Conservation (phyloP, 176 grass and related monocot species). For the Aegilops longissima region DNA sequence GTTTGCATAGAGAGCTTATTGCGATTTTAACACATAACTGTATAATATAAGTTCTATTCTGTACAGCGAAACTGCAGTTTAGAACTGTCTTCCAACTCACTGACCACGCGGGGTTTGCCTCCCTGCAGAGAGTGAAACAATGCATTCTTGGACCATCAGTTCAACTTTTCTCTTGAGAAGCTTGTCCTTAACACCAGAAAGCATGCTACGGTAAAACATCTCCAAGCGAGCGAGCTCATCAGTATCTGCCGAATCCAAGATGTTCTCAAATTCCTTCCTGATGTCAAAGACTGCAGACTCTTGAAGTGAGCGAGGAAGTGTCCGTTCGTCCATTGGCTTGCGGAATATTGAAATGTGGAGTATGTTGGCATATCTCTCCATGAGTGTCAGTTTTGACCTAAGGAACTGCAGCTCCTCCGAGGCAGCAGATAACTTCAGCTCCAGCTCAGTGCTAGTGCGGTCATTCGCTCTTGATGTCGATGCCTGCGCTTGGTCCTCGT, state of each 20-base stretch:
- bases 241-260: constrained; percentile 61
- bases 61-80: constrained; percentile 11
- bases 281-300: constrained; percentile 83
- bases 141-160: constrained; percentile 73
- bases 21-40: constrained; percentile 5
- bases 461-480: constrained; percentile 35
- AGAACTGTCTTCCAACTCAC: constrained; percentile 33
- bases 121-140: constrained; percentile 61
- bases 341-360: constrained; percentile 94
- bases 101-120: constrained; percentile 42
- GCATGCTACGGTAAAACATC: constrained; percentile 80
- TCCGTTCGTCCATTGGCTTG: constrained; percentile 73
- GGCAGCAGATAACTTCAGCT: constrained; percentile 59
- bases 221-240: constrained; percentile 81
- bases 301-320: constrained; percentile 58
- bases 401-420: constrained; percentile 62
- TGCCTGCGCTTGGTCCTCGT: constrained; percentile 11
- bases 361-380: constrained; percentile 87
- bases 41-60: not conserved
- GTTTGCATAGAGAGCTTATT: constrained; percentile 25
- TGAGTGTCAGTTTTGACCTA: constrained; percentile 64
- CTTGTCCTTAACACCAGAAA: constrained; percentile 87
- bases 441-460: constrained; percentile 35
- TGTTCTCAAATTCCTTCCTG: constrained; percentile 82
- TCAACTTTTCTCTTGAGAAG: constrained; percentile 74